phyloP scores from a whole-genome alignment of 768 basidiomycete genomes.

The Phaeolepiota aurea region DNA sequence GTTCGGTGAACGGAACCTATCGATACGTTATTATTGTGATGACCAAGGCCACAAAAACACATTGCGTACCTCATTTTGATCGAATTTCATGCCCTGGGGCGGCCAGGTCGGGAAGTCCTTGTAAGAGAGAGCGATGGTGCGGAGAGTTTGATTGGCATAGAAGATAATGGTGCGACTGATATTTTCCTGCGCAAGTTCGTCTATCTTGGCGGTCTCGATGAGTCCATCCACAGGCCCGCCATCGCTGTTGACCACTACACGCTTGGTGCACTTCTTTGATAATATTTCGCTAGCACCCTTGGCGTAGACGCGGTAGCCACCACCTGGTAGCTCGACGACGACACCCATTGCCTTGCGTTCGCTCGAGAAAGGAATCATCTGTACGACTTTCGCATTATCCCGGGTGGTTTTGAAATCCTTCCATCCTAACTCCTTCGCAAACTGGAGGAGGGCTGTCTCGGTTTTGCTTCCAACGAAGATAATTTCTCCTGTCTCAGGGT shows the following conservation, averaged over 20 bases:
- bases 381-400: conserved; percentile 52
- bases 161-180: conserved; percentile 92
- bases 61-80: conserved; percentile 44
- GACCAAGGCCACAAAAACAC: background rate
- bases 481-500: conserved; percentile 47
- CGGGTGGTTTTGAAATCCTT: conserved; percentile 58
- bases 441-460: conserved; percentile 83
- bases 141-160: conserved; percentile 92
- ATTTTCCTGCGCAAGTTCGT: conserved; percentile 65
- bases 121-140: conserved; percentile 93
- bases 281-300: conserved; percentile 96
- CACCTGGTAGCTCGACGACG: conserved; percentile 54
- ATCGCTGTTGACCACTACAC: conserved; percentile 58
- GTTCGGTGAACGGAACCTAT: conserved; percentile 59
- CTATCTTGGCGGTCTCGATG: conserved; percentile 56
- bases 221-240: conserved; percentile 12
- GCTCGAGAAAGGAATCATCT: conserved; percentile 92
- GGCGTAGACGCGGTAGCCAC: conserved; percentile 61
- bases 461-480: conserved; percentile 91
- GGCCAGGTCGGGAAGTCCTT: conserved; percentile 86
- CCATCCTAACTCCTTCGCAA: conserved; percentile 81
- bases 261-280: conserved; percentile 61
- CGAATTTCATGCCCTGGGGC: conserved; percentile 34
- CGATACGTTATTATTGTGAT: conserved; percentile 7
- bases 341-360: conserved; percentile 94